Conservation (phyloP, 306 rosid species). For the Vigna reflexopilosa region DNA sequence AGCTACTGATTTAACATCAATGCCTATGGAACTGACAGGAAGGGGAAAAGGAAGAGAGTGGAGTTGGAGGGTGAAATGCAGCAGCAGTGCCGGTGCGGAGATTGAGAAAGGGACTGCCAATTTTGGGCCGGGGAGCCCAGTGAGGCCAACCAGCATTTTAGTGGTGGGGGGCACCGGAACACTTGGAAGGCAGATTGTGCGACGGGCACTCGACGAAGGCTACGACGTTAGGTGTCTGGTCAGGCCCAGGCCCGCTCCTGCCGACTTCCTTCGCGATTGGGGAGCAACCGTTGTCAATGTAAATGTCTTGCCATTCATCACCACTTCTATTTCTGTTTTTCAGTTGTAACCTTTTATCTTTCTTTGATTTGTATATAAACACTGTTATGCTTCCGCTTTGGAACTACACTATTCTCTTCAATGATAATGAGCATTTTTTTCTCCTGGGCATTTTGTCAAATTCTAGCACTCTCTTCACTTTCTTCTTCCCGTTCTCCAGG, state of each 20-base stretch:
- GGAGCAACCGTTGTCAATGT: conserved; percentile 94
- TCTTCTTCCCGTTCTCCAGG: conserved; percentile 46
- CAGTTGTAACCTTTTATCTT: no score
- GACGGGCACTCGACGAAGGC: conserved; percentile 95
- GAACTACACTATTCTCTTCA: no score
- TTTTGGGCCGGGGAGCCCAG: conserved; percentile 76
- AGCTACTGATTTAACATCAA: not conserved
- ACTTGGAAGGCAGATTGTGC: conserved; percentile 88
- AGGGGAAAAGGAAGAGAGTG: not conserved
- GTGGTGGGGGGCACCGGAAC: conserved; percentile 93
- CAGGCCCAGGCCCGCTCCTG: conserved; percentile 97
- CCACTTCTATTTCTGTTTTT: no score
- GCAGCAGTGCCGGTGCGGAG: not conserved
- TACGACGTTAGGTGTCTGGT: conserved; percentile 93
- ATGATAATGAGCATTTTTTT: no score
- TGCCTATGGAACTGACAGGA: not conserved
- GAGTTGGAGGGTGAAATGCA: conserved; percentile 37
- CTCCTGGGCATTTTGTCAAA: no score
- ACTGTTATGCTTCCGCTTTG: no score
- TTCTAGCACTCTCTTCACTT: not conserved
- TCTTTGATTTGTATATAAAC: no score
- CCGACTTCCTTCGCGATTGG: conserved; percentile 98
- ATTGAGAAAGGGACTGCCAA: conserved; percentile 54
- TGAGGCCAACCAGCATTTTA: conserved; percentile 76
- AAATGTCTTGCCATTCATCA: not conserved